phyloP scores from a whole-genome alignment of 208 protist species.

The Histomonas meleagridis region DNA sequence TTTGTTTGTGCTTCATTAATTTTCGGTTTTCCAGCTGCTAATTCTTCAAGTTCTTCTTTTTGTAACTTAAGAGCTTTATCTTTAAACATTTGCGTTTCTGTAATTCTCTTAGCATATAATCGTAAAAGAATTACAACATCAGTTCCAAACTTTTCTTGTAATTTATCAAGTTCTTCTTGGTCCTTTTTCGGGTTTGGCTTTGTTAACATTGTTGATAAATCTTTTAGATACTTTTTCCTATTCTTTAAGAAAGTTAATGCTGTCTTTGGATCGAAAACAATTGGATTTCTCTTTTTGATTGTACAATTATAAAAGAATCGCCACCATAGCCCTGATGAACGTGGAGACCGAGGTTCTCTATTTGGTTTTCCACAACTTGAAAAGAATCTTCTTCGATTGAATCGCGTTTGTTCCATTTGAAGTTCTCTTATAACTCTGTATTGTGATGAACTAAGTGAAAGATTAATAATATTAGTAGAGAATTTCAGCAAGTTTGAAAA shows the following conservation, averaged over 20 bases:
- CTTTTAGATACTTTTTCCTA: neutral
- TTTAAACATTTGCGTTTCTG: neutral
- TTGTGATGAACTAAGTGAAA: too few relatives aligned
- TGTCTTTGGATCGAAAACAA: neutral
- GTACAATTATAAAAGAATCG: too few relatives aligned
- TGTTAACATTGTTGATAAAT: neutral
- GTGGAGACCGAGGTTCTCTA: too few relatives aligned
- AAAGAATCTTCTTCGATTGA: too few relatives aligned
- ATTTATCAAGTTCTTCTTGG: neutral
- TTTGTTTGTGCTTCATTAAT: too few relatives aligned
- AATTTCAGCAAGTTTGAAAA: too few relatives aligned
- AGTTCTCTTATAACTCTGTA: too few relatives aligned
- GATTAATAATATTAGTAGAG: too few relatives aligned
- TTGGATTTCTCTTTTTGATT: neutral
- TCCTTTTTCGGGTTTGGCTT: neutral
- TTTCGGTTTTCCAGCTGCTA: neutral
- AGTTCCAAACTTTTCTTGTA: neutral
- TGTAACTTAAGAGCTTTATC: neutral
- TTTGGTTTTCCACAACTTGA: too few relatives aligned
- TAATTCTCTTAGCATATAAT: neutral
- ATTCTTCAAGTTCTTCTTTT: neutral
- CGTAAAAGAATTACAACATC: neutral
- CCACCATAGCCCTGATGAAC: too few relatives aligned
- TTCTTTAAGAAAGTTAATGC: neutral
- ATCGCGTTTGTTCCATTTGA: too few relatives aligned